Evolutionary conservation across 805 yeast species (phyloP).

Genomic region (Kodamaea nitidulidarum): DNA sequence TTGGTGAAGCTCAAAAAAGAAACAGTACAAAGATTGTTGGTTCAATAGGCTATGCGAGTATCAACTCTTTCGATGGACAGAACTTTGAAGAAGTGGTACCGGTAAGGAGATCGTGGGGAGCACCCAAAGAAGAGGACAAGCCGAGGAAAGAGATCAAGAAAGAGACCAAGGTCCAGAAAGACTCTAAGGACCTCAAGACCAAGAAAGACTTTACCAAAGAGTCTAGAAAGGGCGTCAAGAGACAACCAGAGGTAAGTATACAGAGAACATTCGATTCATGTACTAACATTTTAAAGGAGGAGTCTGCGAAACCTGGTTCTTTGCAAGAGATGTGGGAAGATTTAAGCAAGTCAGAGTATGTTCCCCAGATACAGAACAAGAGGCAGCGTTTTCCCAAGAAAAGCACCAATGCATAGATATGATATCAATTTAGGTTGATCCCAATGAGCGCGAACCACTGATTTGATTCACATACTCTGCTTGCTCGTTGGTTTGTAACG

Average conservation of each 20-base stretch:
- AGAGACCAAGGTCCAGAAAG: constrained; percentile 2
- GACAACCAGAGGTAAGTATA: not conserved
- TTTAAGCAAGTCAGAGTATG: constrained; percentile 11
- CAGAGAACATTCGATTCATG: no score
- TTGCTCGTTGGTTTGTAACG: no score
- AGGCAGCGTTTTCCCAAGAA: constrained; percentile 11
- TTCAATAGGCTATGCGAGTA: constrained; percentile 40
- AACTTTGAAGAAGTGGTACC: constrained; percentile 9
- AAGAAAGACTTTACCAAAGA: not conserved
- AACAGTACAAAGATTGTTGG: constrained; percentile 21
- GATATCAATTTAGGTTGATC: no score
- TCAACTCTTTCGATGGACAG: constrained; percentile 25
- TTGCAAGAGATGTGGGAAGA: constrained; percentile 8
- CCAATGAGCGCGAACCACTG: no score
- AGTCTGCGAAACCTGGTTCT: constrained; percentile 10
- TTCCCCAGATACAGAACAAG: constrained; percentile 14
- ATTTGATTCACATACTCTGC: no score
- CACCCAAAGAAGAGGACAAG: constrained; percentile 2
- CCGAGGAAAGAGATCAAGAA: constrained; percentile 10
- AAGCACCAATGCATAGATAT: no score
- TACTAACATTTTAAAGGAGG: constrained; percentile 2
- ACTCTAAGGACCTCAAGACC: not conserved
- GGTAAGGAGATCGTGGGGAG: constrained; percentile 18
- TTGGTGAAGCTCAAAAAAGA: constrained; percentile 20
- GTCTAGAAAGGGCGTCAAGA: not conserved